Evolutionary conservation across 2,329 filamentous ascomycete species (phyloP).

Genomic region (Diplodia mutila): DNA sequence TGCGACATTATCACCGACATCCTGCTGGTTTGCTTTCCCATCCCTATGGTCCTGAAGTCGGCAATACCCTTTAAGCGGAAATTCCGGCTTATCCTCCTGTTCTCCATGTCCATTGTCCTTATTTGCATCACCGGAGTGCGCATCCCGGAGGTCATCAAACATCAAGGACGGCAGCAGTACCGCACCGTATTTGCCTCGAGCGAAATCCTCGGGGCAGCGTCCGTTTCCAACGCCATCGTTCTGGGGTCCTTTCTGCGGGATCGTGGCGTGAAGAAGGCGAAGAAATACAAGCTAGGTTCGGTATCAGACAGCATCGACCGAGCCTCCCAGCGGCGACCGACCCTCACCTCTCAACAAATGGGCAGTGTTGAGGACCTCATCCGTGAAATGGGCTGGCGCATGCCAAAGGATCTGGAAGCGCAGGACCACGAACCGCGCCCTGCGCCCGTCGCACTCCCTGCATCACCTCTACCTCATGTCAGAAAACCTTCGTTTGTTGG

Average conservation of each 20-base stretch:
- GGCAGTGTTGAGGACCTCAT: slow-evolving; percentile 93
- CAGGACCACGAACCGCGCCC: slow-evolving; percentile 26
- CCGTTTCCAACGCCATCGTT: slow-evolving; percentile 84
- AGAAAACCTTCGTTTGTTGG: slow-evolving; percentile 21
- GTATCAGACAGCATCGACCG: slow-evolving; percentile 58
- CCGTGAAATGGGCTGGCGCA: slow-evolving; percentile 73
- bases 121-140: slow-evolving; percentile 80
- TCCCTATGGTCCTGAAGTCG: slow-evolving; percentile 82
- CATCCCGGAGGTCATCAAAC: slow-evolving; percentile 74
- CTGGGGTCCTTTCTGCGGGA: slow-evolving; percentile 92
- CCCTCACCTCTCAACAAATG: slow-evolving; percentile 69
- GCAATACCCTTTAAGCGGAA: slow-evolving; percentile 78
- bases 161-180: slow-evolving; percentile 77
- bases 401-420: slow-evolving; percentile 55
- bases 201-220: slow-evolving; percentile 86
- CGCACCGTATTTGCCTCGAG: slow-evolving; percentile 87
- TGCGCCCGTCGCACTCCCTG: slow-evolving; percentile 32
- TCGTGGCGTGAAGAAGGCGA: slow-evolving; percentile 80
- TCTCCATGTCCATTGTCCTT: slow-evolving; percentile 80
- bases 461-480: slow-evolving; percentile 30
- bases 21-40: slow-evolving; percentile 83
- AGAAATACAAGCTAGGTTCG: slow-evolving; percentile 68
- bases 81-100: slow-evolving; percentile 75
- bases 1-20: slow-evolving; percentile 89
- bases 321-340: slow-evolving; percentile 63